These are phyloP conservation scores for Eucalyptus regnans DNA, from an alignment of 345 rosid genomes.

Conservation along the genomic window DNA sequence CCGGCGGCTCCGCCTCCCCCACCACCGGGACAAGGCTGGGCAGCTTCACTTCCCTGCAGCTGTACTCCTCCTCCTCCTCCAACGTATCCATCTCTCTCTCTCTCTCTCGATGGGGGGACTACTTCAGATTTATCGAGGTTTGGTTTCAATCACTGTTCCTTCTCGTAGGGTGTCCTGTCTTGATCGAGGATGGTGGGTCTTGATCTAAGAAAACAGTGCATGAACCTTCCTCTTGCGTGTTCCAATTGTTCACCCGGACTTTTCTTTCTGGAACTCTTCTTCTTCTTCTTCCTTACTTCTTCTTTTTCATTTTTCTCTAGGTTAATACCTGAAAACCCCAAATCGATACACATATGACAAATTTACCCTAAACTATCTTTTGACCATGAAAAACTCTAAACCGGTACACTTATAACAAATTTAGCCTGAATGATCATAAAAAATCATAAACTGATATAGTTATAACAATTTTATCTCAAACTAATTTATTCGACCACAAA, in stretches of 20 bases:
- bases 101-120: background rate
- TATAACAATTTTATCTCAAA: too few relatives aligned
- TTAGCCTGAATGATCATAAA: too few relatives aligned
- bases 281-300: background rate
- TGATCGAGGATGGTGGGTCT: background rate
- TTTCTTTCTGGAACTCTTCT: background rate
- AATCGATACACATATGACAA: too few relatives aligned
- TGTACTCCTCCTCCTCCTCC: constrained; percentile 42
- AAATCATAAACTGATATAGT: too few relatives aligned
- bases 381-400: too few relatives aligned
- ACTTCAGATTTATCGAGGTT: background rate
- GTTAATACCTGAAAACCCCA: too few relatives aligned
- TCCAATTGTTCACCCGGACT: background rate
- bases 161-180: background rate
- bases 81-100: constrained; percentile 33
- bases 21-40: constrained; percentile 49
- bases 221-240: background rate
- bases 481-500: too few relatives aligned
- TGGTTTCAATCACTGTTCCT: background rate
- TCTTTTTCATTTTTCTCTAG: background rate
- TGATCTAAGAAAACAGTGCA: background rate
- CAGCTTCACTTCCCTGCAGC: constrained; percentile 45
- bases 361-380: too few relatives aligned
- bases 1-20: constrained; percentile 20
- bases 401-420: too few relatives aligned